Conservation (phyloP, 805 yeast genomes). For the Candida vaughaniae region DNA sequence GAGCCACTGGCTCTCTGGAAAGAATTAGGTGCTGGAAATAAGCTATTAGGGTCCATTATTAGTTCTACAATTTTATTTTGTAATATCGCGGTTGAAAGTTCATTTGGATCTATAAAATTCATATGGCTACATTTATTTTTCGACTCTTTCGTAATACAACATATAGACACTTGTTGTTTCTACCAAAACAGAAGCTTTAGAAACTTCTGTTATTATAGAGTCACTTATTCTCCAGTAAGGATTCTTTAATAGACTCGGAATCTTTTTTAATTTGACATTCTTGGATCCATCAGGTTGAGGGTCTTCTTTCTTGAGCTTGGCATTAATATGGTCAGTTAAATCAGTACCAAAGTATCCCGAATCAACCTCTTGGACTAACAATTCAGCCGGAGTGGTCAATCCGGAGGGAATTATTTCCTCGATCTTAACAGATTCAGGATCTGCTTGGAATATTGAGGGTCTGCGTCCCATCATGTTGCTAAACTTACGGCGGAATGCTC, state of each 20-base stretch:
- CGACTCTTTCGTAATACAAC: conserved; percentile 72
- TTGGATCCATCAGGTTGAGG: conserved; percentile 5
- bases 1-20: conserved; percentile 29
- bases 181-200: conserved; percentile 53
- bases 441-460: conserved; percentile 40
- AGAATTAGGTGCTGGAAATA: conserved; percentile 37
- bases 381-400: conserved; percentile 40
- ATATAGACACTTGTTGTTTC: conserved; percentile 82
- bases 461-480: conserved; percentile 43
- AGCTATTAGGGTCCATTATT: conserved; percentile 4
- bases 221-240: conserved; percentile 91
- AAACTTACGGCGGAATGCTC: conserved; percentile 33
- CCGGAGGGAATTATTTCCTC: conserved; percentile 42
- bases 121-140: conserved; percentile 20
- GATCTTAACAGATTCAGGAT: conserved; percentile 31
- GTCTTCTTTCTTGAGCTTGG: conserved; percentile 7
- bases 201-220: conserved; percentile 61
- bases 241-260: conserved; percentile 52
- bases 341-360: conserved; percentile 24
- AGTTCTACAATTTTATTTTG: not conserved
- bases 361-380: conserved; percentile 31
- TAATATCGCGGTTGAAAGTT: too few relatives aligned
- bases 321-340: conserved; percentile 10
- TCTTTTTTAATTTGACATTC: conserved; percentile 46
- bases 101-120: conserved; percentile 8